Evolutionary conservation across 768 basidiomycete species (phyloP), one percentile per base, ranked within the genome.

Genomic region (Ramaria sp.): DNA sequence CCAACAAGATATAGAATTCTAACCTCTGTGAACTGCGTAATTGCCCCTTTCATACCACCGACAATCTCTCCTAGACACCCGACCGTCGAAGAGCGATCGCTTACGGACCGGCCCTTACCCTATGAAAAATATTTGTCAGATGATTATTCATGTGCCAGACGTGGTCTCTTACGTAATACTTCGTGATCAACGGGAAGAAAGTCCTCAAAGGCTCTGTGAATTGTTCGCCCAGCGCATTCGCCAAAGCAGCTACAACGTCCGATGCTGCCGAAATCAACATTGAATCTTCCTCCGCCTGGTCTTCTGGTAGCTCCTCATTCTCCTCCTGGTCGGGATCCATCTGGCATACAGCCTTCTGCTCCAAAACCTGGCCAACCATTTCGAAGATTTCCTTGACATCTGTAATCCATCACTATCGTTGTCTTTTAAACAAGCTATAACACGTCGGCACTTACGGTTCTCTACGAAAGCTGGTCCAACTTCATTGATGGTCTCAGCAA

Each of bases 61-160:
- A 95, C 94, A 59, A 97, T 89, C 71, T 99, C 96, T 36, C 94
- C 94, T 34, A 99, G 74, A 59, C 87, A 88, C 4, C 96, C 96
- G 58, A 97, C 87, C 24, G 93, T 83, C 45, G 93, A 84, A 9
- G 95, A 95, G 37, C 88, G 85, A 67, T 99, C 96, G 58, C 87
- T 89, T 56, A 87, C 74, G 3, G 92, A 89, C 54, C 92, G 83
- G 63, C 76, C 85, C 69, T 85, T 83, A 72, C 85, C 87, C 90
- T 93, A 64, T 18, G 32, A 45, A 8, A 30, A 27, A 32, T 10
- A 61, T 42, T 22, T 12, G 8, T 25, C 20, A 39, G 18, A 45
- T 13, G n/a, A 41, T 27, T n/a, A 34, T 32, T 22, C 30, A 47
- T 38, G 16, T 16, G 25, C 18, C 37, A 49, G 18, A 16, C 25